These are phyloP conservation scores for Yarrowia galli DNA, from an alignment of 1,139 yeast genomes.

Conservation along the genomic window DNA sequence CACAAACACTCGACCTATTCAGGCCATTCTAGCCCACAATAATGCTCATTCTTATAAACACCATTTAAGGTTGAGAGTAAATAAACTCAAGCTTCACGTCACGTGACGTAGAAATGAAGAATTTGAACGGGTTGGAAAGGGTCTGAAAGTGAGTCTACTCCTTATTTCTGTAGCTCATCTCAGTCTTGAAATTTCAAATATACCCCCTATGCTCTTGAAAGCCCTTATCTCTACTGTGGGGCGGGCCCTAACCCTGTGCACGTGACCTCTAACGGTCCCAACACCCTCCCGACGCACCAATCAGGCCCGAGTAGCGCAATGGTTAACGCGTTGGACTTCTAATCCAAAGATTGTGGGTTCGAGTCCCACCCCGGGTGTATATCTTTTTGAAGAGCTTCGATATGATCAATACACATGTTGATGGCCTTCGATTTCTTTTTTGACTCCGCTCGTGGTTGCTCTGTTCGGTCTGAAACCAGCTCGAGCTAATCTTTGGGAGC, in stretches of 20 bases:
- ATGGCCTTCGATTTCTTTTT: neutral
- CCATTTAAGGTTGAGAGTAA: neutral
- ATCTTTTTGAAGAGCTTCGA: neutral
- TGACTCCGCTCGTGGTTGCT: too few species aligned
- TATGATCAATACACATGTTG: too few species aligned
- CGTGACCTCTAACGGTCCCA: conserved; percentile 2
- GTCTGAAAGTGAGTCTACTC: neutral
- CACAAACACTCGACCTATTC: too few species aligned
- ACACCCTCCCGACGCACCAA: conserved; percentile 8
- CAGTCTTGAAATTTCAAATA: neutral
- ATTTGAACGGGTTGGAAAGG: neutral
- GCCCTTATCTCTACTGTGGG: neutral
- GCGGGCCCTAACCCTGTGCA: conserved; percentile 5
- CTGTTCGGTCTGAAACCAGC: too few species aligned
- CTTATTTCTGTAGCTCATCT: too few species aligned
- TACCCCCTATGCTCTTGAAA: neutral
- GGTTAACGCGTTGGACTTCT: conserved; percentile 39
- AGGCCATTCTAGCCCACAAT: neutral
- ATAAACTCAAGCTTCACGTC: neutral
- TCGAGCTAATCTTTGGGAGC: too few species aligned
- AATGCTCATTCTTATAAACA: too few species aligned
- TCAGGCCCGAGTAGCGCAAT: conserved; percentile 38
- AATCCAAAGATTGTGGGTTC: conserved; percentile 38
- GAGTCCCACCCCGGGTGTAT: conserved; percentile 38
- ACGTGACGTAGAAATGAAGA: neutral